phyloP scores from a whole-genome alignment of 2,329 filamentous ascomycete genomes.

The Fusarium decemcellulare region DNA sequence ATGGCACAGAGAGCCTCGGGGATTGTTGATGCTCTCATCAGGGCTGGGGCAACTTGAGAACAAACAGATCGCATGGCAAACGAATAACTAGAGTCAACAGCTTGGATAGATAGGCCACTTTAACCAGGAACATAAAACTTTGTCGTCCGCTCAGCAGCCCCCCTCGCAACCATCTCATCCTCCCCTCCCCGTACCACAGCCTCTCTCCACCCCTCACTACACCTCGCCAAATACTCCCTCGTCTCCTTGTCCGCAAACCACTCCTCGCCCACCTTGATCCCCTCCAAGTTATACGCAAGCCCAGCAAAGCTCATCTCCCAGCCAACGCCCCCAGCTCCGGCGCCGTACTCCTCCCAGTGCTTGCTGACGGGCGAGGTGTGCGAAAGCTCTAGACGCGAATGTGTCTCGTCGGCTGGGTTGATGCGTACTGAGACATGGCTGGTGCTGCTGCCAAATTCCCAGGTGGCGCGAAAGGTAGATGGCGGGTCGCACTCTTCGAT shows the following conservation, averaged over 20 bases:
- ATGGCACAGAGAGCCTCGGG: too few relatives aligned
- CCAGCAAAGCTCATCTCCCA: conserved; percentile 14
- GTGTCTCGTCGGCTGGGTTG: background rate
- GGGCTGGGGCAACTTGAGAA: too few relatives aligned
- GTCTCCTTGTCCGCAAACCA: background rate
- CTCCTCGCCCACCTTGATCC: background rate
- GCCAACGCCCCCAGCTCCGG: conserved; percentile 3
- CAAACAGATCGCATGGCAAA: too few relatives aligned
- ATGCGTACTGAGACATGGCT: conserved; percentile 4
- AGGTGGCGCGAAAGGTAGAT: background rate
- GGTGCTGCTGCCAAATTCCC: conserved; percentile 2
- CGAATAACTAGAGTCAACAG: background rate
- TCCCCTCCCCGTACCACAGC: background rate
- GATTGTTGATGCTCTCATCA: too few relatives aligned
- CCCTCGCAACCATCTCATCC: background rate
- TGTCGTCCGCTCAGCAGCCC: background rate
- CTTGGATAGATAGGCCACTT: background rate
- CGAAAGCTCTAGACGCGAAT: background rate
- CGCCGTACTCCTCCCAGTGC: conserved; percentile 8
- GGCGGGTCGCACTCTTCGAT: background rate
- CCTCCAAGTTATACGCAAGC: background rate
- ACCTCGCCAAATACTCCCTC: background rate
- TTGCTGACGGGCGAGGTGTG: background rate
- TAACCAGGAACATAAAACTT: conserved; percentile 4
- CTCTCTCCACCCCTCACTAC: conserved; percentile 5